A percentile compares a stretch with the other conserved stretches of the same genome.
Conservation (phyloP, 225 moss, liverwort and hornwort species). For the Asterella californica region DNA sequence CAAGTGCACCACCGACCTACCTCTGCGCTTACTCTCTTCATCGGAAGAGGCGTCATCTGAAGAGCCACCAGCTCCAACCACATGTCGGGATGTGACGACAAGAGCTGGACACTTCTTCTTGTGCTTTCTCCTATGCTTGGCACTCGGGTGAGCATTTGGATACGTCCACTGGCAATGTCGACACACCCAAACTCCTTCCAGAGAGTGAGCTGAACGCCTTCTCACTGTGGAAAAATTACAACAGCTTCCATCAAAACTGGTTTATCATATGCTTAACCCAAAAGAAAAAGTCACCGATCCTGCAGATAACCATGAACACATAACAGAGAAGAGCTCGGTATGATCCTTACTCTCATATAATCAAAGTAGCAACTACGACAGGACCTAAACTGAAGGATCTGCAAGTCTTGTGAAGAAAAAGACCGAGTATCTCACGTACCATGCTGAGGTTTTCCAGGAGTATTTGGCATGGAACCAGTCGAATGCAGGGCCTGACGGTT, state of each 20-base stretch:
- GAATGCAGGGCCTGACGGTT: slow-evolving; percentile 16
- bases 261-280: neutral
- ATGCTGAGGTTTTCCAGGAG: neutral
- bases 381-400: neutral
- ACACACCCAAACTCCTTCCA: slow-evolving; percentile 39
- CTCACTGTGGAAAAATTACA: neutral
- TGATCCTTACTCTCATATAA: neutral
- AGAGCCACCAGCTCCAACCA: slow-evolving; percentile 9
- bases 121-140: slow-evolving; percentile 48
- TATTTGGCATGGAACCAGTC: neutral
- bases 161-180: slow-evolving; percentile 39
- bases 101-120: slow-evolving; percentile 37
- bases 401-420: neutral
- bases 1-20: slow-evolving; percentile 1
- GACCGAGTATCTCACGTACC: neutral
- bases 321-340: neutral
- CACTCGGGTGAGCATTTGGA: slow-evolving; percentile 50
- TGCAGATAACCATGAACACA: neutral
- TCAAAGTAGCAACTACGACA: no score
- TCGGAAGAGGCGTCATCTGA: slow-evolving; percentile 33
- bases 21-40: slow-evolving; percentile 22
- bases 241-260: neutral
- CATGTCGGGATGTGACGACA: neutral
- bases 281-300: neutral
- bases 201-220: slow-evolving; percentile 28